Evolutionary conservation across 768 basidiomycete species (phyloP).

Genomic region (Suillus subalutaceus): DNA sequence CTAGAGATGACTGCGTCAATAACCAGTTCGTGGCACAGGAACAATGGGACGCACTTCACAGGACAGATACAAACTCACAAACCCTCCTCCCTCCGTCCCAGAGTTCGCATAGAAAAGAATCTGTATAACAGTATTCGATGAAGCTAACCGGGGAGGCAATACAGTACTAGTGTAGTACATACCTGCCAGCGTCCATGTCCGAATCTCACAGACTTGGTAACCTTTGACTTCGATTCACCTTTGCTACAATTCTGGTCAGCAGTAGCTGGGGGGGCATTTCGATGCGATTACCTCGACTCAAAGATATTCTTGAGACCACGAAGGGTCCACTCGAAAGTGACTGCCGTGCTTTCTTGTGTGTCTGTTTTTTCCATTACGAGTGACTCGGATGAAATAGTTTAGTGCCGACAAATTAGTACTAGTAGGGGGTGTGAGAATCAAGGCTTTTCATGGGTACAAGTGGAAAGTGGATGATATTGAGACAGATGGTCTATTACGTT

Average conservation of each 20-base stretch:
- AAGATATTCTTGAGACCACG: conserved; percentile 71
- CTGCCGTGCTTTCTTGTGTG: conserved; percentile 54
- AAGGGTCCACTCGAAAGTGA: conserved; percentile 80
- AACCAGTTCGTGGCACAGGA: background rate
- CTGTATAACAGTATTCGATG: conserved; percentile 36
- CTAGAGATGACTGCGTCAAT: conserved; percentile 38
- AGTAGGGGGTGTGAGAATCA: background rate
- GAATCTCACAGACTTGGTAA: conserved; percentile 74
- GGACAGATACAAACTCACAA: conserved; percentile 77
- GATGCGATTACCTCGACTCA: conserved; percentile 54
- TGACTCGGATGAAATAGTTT: conserved; percentile 13
- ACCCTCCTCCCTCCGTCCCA: conserved; percentile 61
- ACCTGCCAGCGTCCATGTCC: conserved; percentile 82
- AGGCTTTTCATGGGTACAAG: background rate
- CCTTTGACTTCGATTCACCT: conserved; percentile 78
- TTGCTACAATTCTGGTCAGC: conserved; percentile 42
- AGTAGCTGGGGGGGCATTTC: background rate
- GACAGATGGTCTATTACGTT: background rate
- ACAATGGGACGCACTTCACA: conserved; percentile 63
- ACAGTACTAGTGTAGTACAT: conserved; percentile 15
- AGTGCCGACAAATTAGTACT: background rate
- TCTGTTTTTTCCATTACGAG: conserved; percentile 37
- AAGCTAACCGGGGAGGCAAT: background rate
- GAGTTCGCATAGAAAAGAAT: conserved; percentile 87
- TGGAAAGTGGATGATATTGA: background rate